Evolutionary conservation across 1,284 basidiomycete genomes (phyloP), one percentile per base, ranked within the genome.

Genomic region (Kwoniella shivajii): DNA sequence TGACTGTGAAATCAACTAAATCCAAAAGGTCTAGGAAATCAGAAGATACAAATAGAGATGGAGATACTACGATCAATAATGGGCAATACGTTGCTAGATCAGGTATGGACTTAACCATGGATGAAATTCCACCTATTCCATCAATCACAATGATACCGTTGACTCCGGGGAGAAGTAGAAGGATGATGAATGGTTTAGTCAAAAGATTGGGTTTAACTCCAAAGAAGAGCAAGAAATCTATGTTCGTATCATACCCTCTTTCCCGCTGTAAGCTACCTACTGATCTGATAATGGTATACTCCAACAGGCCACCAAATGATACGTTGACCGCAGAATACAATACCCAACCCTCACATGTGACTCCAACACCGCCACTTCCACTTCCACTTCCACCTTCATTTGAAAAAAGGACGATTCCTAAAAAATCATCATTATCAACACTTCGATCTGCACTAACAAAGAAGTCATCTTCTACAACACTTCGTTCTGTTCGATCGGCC

Each of bases 131-230:
- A 30, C 65, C 60, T 30, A 43, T 61, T 16, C 59, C 59, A 0
- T 20, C 37, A 0, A 46, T 37, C 27, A 49, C 37, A 14, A 20
- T 46, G 18, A 48, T 59, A 20, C 66, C 69, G 4, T 36, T 22
- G 5, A 70, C 70, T 10, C 68, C 68, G 0, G 60, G 67, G 2
- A 60, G 59, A 49, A 64, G 63, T 26, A 54, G 58, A 41, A 50
- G 65, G 44, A 59, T 68, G 54, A 60, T 71, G 54, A 60, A 64
- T 37, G 67, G 65, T 20, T 42, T 70, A 22, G 69, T 60, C 9
- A 65, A 54, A 51, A 39, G 65, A 18, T 51, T 69, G 13, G 66
- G 71, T 2, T 58, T 72, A 54, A 69, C 69, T 4, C 68, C 68
- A 18, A 69, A 64, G 60, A 69, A 69, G 57, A 49, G 29, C 7